Evolutionary conservation across 352 stramenopile species (phyloP), one percentile per base, ranked within the genome.

Genomic region (Aphanomyces invadans): DNA sequence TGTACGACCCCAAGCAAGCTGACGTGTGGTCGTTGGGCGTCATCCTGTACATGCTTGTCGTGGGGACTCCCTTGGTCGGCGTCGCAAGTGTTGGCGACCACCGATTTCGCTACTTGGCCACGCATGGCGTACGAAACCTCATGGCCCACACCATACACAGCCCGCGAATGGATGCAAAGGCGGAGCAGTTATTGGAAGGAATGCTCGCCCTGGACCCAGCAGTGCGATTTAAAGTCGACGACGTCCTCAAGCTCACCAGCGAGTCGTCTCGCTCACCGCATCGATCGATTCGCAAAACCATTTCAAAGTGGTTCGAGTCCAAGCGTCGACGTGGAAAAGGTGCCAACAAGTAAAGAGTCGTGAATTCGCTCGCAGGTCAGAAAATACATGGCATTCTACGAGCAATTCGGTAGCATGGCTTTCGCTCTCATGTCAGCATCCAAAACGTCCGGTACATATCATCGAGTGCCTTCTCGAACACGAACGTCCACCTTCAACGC

Each of bases 1-100:
- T 63, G 45, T 87, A 87, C 72, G 69, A 87, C 32, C 76, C 73
- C 7, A 56, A 81, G 3, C 86, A 87, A 64, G 71, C 71, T 0
- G 80, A 88, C 38, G 76, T 83, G 3, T 88, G 80, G 80, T 70
- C 75, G n/a, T 52, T 88, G 1, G 80, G 80, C 9, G 65, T 87
- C 53, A 76, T 88, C 4, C 72, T 88, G 45, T 71, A 86, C 39
- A 70, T 86, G 26, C 48, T 88, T 36, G 66, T 83, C 3, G 84
- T 78, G 0, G 82, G 81, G 62, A 78, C 79, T 28, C 75, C 80
- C 12, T 63, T 86, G 4, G 80, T 88, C 28, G 78, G 86, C n/a
- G 65, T 71, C 51, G 73, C 80, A 4, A 71, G 60, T 31, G 74
- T 82, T 2, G 57, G 36, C 0, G 79, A 87, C 62, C 75, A 74